Conservation (phyloP, 768 basidiomycete genomes). For the Paxillus involutus region DNA sequence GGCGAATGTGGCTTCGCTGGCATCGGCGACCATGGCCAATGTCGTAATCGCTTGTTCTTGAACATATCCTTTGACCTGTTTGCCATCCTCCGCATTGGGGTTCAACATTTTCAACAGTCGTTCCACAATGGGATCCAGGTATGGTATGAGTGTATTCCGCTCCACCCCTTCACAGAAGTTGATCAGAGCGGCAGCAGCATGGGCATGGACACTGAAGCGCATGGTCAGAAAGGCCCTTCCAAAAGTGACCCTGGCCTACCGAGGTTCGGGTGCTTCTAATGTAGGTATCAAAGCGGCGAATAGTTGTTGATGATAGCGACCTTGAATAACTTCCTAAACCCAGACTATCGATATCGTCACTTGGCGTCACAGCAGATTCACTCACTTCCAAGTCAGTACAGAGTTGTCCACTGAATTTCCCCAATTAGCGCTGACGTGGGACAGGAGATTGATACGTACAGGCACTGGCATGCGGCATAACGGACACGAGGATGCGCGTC, state of each 20-base stretch:
- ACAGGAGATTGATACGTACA: slow-evolving; percentile 43
- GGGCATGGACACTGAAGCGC: slow-evolving; percentile 69
- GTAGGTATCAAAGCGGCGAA: slow-evolving; percentile 72
- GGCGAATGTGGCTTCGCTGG: slow-evolving; percentile 74
- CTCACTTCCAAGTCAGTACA: slow-evolving; percentile 85
- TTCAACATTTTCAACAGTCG: slow-evolving; percentile 58
- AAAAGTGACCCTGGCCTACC: slow-evolving; percentile 38
- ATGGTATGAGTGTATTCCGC: slow-evolving; percentile 68
- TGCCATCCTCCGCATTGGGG: slow-evolving; percentile 44
- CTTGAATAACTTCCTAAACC: slow-evolving; percentile 73
- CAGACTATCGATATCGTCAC: neutral
- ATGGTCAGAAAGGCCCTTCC: slow-evolving; percentile 2
- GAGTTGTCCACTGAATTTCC: slow-evolving; percentile 66
- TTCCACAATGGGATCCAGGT: slow-evolving; percentile 79
- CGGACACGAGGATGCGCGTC: slow-evolving; percentile 77
- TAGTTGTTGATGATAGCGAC: slow-evolving; percentile 62
- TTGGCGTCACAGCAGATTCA: neutral
- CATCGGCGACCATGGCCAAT: slow-evolving; percentile 86
- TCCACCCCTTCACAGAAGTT: slow-evolving; percentile 91
- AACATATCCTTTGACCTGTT: slow-evolving; percentile 56
- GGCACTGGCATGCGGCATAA: slow-evolving; percentile 83
- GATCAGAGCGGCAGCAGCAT: slow-evolving; percentile 85
- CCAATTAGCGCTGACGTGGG: neutral
- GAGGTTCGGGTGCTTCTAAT: slow-evolving; percentile 71
- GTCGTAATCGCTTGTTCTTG: slow-evolving; percentile 90